Percentiles rank a stretch among this genome's conserved stretches.
Conservation (phyloP, 2,329 filamentous ascomycete species). For the Metarhizium brunneum region DNA sequence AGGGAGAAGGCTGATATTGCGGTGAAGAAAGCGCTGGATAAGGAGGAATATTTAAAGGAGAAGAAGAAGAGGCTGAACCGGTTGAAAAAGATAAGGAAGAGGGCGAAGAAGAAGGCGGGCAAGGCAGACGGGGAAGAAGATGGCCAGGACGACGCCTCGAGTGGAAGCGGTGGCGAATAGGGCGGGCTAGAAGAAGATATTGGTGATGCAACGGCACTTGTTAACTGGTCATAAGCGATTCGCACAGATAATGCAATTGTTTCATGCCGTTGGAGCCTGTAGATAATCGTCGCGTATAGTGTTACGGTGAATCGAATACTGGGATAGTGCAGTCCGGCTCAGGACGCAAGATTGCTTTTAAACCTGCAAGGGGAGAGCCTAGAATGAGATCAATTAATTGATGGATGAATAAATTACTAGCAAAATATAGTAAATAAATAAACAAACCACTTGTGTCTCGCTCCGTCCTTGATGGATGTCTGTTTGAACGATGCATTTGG, state of each 20-base stretch:
- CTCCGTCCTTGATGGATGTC: background rate
- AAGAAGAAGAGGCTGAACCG: slow-evolving; percentile 55
- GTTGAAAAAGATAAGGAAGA: slow-evolving; percentile 49
- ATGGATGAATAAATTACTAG: too few species aligned
- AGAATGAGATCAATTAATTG: too few species aligned
- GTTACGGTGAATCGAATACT: too few species aligned
- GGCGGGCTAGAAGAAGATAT: slow-evolving; percentile 6
- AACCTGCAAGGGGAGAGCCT: too few species aligned
- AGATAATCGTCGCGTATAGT: too few species aligned
- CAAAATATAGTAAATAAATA: too few species aligned
- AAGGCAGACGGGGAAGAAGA: slow-evolving; percentile 2
- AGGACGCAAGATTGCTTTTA: too few species aligned
- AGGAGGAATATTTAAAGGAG: slow-evolving; percentile 47
- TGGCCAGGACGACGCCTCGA: slow-evolving; percentile 6
- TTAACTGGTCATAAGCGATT: background rate
- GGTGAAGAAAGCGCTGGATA: slow-evolving; percentile 32
- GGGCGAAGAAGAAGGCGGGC: slow-evolving; percentile 43
- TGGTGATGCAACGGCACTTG: background rate
- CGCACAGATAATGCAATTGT: too few species aligned
- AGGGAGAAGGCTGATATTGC: slow-evolving; percentile 30
- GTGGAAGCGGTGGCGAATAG: slow-evolving; percentile 5
- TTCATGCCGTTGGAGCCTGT: too few species aligned
- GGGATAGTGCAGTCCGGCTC: too few species aligned
- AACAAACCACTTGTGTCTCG: background rate
- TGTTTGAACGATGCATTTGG: too few species aligned